These are phyloP conservation scores for Atkinsonella texensis DNA, from an alignment of 2,329 filamentous ascomycete species.

Conservation along the genomic window DNA sequence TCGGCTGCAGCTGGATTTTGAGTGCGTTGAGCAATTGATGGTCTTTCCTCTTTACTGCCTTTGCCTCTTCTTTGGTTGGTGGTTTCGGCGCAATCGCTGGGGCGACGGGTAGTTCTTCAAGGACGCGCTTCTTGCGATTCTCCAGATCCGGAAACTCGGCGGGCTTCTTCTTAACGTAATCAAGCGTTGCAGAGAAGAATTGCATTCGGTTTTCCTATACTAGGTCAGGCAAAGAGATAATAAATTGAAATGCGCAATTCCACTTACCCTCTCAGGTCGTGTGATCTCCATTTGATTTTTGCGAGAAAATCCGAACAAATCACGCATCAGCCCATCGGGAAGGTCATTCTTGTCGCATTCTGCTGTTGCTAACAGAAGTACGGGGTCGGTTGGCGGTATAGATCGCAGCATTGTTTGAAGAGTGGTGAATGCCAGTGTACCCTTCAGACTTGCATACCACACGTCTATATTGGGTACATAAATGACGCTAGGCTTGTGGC, in stretches of 20 bases:
- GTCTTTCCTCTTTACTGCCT: slow-evolving; percentile 70
- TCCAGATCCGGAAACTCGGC: slow-evolving; percentile 77
- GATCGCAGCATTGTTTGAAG: slow-evolving; percentile 73
- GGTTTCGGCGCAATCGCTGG: slow-evolving; percentile 57
- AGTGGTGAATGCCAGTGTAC: slow-evolving; percentile 61
- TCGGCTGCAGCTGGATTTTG: slow-evolving; percentile 80
- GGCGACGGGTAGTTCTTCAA: slow-evolving; percentile 66
- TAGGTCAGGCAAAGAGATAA: background rate
- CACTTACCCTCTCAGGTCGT: slow-evolving; percentile 49
- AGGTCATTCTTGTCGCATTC: slow-evolving; percentile 55
- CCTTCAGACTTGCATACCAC: slow-evolving; percentile 60
- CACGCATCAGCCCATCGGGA: slow-evolving; percentile 51
- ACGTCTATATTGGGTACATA: slow-evolving; percentile 83
- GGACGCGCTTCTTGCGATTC: slow-evolving; percentile 72
- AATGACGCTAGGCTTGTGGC: slow-evolving; percentile 91
- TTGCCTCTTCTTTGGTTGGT: slow-evolving; percentile 66
- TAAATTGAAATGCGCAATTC: background rate
- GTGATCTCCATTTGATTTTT: slow-evolving; percentile 63
- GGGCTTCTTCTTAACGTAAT: slow-evolving; percentile 68
- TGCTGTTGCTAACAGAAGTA: slow-evolving; percentile 76
- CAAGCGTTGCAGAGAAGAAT: slow-evolving; percentile 66
- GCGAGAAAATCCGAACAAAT: slow-evolving; percentile 76
- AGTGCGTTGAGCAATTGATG: slow-evolving; percentile 73
- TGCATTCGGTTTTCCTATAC: slow-evolving; percentile 50
- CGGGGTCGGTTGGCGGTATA: slow-evolving; percentile 79